phyloP scores from a whole-genome alignment of 148 eudicot genomes.

The Rhododendron henanense region DNA sequence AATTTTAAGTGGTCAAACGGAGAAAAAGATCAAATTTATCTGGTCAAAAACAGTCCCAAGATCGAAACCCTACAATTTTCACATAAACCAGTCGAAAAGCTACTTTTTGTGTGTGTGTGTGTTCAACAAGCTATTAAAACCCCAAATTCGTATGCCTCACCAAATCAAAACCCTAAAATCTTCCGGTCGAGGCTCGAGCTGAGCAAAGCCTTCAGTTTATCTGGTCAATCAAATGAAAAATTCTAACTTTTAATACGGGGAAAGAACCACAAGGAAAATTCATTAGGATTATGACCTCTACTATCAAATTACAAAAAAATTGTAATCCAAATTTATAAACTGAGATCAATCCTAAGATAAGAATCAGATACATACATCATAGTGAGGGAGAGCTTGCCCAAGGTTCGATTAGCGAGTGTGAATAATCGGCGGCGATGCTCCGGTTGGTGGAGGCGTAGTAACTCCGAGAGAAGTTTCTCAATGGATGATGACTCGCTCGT shows the following conservation, averaged over 20 bases:
- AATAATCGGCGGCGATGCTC: not conserved
- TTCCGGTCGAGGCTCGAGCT: not conserved
- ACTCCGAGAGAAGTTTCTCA: not conserved
- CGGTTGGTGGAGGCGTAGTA: not conserved
- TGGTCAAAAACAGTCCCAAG: not conserved
- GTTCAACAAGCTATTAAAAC: not conserved
- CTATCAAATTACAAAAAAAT: not conserved
- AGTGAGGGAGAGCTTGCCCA: not conserved
- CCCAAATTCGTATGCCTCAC: not conserved
- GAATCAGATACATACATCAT: not conserved
- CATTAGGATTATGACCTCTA: not conserved
- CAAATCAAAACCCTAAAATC: conserved; percentile 11
- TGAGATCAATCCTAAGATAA: not conserved
- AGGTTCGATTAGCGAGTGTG: not conserved
- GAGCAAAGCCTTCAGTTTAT: not conserved
- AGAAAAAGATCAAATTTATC: not conserved
- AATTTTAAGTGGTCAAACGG: not conserved
- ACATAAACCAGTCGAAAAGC: not conserved
- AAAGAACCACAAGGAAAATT: not conserved
- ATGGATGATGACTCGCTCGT: not conserved
- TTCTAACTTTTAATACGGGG: not conserved
- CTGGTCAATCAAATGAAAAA: not conserved
- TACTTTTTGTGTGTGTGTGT: too few species aligned
- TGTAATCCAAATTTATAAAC: not conserved
- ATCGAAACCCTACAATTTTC: not conserved